These are phyloP conservation scores for Heteromeles arbutifolia DNA, from an alignment of 306 rosid genomes.

Conservation along the genomic window DNA sequence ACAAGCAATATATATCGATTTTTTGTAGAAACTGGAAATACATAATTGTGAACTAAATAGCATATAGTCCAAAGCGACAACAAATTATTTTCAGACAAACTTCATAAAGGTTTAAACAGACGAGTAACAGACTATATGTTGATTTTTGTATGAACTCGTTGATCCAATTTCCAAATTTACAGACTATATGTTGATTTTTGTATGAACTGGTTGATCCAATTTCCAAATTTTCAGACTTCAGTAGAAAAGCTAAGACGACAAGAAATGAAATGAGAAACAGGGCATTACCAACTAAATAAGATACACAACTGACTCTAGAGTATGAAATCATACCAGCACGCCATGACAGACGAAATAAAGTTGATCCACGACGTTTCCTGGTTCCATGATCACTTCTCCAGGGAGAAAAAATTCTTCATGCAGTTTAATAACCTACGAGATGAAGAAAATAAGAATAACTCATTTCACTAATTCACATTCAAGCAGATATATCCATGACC, in stretches of 20 bases:
- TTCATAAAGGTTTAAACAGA: not conserved
- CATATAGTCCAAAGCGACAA: not conserved
- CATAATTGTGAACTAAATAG: not conserved
- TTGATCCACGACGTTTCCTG: constrained; percentile 88
- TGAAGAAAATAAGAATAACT: constrained; percentile 11
- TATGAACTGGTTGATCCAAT: not conserved
- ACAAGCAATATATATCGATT: not conserved
- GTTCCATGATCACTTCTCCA: constrained; percentile 87
- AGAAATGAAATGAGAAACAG: constrained; percentile 7
- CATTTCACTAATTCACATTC: constrained; percentile 4
- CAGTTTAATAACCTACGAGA: constrained; percentile 63
- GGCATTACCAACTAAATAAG: not conserved
- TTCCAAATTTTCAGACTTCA: not conserved
- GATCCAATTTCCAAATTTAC: not conserved
- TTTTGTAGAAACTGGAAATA: not conserved
- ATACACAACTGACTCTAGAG: not conserved
- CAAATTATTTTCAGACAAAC: not conserved
- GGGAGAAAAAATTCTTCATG: constrained; percentile 98
- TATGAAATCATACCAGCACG: constrained; percentile 55
- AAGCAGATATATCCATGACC: not conserved
- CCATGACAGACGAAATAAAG: constrained; percentile 91
- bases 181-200: not conserved
- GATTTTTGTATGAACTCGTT: not conserved
- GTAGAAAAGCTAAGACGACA: not conserved
- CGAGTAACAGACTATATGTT: too few species aligned